Evolutionary conservation across 1,284 basidiomycete genomes (phyloP), one percentile per base, ranked within the genome.

Genomic region (Sporisorium scitamineum): DNA sequence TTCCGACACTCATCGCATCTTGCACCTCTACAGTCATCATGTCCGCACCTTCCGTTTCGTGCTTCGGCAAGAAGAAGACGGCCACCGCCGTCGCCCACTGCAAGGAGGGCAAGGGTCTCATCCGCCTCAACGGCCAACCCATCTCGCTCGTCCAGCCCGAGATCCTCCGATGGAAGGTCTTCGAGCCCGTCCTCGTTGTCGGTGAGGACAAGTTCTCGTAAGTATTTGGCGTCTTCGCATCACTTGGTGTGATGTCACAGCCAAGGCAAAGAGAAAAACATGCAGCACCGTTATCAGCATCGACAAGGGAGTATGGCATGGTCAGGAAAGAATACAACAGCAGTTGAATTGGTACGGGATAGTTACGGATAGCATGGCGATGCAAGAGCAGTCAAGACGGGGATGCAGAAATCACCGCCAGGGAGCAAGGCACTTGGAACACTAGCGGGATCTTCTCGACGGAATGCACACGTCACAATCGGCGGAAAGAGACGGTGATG

Each of bases 111-210:
- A 94, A 94, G 88, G 97, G 97, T 71, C 91, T 97, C 85, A 93
- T 99, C 88, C 94, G 95, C 86, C 91, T 99, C 87, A 98, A 99
- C 86, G 95, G 96, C 80, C 93, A 93, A 63, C 97, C 97, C 86
- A 94, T 99, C 88, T 90, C 92, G 87, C 93, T 99, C 85, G 91
- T 96, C 83, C 92, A 93, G 88, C 85, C 86, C 67, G 93, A 96
- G 87, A 93, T 95, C 87, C 90, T 99, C 82, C 94, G 96, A 84
- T 92, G 95, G 89, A 99, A 99, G 90, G 91, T 98, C 83, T 99
- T 98, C 89, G 96, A 99, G 88, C 86, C 86, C 47, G 72, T 87
- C 50, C 80, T 86, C 57, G 81, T 85, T 56, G 83, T 84, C 50
- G 82, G 80, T 63, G 76, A 79, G 71, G 83, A 83, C 83, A 85